phyloP scores from a whole-genome alignment of 768 basidiomycete genomes.

The Lentinula guzmanii region DNA sequence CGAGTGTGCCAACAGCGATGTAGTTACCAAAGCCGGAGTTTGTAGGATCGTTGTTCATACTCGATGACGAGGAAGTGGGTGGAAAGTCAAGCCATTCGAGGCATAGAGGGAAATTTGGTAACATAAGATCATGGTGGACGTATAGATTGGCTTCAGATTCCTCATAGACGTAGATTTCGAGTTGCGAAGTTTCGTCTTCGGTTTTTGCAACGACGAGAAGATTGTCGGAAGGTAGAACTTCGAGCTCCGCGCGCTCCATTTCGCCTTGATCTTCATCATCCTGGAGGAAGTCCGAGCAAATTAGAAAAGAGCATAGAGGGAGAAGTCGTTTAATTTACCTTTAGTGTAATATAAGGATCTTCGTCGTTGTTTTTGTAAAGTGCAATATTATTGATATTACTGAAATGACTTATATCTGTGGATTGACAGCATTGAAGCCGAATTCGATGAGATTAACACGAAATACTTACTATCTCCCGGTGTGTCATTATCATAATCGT shows the following conservation, averaged over 20 bases:
- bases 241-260: constrained; percentile 84
- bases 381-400: constrained; percentile 90
- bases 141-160: constrained; percentile 88
- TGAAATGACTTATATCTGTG: constrained; percentile 75
- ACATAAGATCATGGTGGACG: constrained; percentile 95
- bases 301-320: constrained; percentile 6
- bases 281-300: constrained; percentile 24
- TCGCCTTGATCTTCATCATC: constrained; percentile 65
- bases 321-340: constrained; percentile 56
- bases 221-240: constrained; percentile 87
- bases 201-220: constrained; percentile 91
- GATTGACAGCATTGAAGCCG: not conserved
- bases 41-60: constrained; percentile 22
- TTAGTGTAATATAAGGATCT: constrained; percentile 95
- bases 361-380: constrained; percentile 90
- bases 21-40: constrained; percentile 66
- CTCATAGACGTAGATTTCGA: constrained; percentile 96
- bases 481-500: constrained; percentile 85
- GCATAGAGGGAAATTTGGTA: constrained; percentile 95
- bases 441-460: not conserved
- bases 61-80: constrained; percentile 42
- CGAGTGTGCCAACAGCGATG: constrained; percentile 94
- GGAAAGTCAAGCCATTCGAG: constrained; percentile 98
- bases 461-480: constrained; percentile 23
- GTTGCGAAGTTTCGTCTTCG: constrained; percentile 91